Evolutionary conservation across 2,329 filamentous ascomycete genomes (phyloP).

Genomic region (Zymoseptoria passerinii): DNA sequence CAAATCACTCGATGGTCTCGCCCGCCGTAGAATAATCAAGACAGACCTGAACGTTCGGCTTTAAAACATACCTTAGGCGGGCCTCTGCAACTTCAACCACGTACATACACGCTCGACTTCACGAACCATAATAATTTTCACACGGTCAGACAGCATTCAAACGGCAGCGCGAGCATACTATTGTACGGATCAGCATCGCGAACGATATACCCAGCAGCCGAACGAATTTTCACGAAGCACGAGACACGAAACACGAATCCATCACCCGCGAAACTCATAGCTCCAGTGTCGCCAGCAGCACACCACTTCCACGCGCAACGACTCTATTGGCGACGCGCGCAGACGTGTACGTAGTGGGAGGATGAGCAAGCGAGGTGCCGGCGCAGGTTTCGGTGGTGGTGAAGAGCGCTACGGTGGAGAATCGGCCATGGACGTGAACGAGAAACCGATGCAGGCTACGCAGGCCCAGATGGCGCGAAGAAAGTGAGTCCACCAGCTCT

Average conservation of each 20-base stretch:
- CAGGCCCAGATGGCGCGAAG: conserved; percentile 29
- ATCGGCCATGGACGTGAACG: conserved; percentile 5
- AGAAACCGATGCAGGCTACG: conserved; percentile 25
- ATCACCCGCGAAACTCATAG: not conserved
- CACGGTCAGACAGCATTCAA: not conserved
- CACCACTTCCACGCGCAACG: not conserved
- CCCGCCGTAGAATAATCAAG: not conserved
- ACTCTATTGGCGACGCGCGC: not conserved
- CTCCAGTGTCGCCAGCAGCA: not conserved
- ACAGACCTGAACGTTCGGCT: not conserved
- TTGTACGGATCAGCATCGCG: not conserved
- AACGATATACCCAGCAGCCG: not conserved
- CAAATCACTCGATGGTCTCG: not conserved
- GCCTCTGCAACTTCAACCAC: not conserved
- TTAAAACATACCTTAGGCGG: not conserved
- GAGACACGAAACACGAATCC: not conserved
- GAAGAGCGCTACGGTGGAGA: conserved; percentile 23
- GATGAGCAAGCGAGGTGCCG: conserved; percentile 27
- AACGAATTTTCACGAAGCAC: not conserved
- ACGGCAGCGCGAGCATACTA: not conserved
- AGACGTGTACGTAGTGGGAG: not conserved
- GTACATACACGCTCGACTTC: not conserved
- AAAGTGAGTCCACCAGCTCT: conserved; percentile 25
- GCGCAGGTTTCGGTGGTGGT: conserved; percentile 18
- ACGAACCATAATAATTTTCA: not conserved